A percentile compares a stretch with the other conserved stretches of the same genome.
Evolutionary conservation across 2,329 filamentous ascomycete species (phyloP).

Genomic region (Alternaria sp.): DNA sequence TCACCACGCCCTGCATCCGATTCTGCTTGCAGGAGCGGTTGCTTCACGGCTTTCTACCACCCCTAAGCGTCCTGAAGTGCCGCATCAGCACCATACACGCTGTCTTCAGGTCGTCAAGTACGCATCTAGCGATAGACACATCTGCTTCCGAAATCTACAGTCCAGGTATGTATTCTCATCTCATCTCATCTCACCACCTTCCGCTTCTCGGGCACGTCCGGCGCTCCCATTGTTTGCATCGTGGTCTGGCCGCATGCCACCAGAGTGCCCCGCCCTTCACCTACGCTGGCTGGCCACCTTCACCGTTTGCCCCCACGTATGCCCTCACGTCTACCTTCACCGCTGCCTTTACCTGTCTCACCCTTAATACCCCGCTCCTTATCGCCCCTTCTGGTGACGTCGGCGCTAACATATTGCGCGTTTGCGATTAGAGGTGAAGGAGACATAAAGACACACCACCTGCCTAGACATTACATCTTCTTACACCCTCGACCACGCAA

Average conservation of each 20-base stretch:
- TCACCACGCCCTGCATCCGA: slow-evolving; percentile 1
- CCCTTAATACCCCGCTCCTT: slow-evolving; percentile 1
- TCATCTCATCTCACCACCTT: not conserved
- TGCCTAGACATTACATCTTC: slow-evolving; percentile 9
- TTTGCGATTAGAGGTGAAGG: slow-evolving; percentile 21
- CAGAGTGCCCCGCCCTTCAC: not conserved
- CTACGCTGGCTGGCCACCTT: not conserved
- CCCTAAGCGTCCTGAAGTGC: not conserved
- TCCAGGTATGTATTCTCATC: slow-evolving; percentile 6
- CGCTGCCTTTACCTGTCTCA: slow-evolving; percentile 12
- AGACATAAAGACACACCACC: slow-evolving; percentile 12
- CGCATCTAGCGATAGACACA: not conserved
- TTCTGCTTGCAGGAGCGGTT: slow-evolving; percentile 1
- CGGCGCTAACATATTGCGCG: slow-evolving; percentile 12
- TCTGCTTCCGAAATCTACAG: not conserved
- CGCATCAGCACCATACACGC: not conserved
- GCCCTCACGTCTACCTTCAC: not conserved
- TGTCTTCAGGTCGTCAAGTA: not conserved
- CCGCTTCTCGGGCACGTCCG: not conserved
- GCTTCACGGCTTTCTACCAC: not conserved
- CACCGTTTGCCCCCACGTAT: not conserved
- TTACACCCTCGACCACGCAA: slow-evolving; percentile 14
- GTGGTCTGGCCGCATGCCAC: not conserved
- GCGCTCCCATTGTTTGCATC: not conserved
- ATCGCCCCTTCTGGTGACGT: not conserved